phyloP scores from a whole-genome alignment of 1,284 basidiomycete genomes.

The Cutaneotrichosporon spelunceum region DNA sequence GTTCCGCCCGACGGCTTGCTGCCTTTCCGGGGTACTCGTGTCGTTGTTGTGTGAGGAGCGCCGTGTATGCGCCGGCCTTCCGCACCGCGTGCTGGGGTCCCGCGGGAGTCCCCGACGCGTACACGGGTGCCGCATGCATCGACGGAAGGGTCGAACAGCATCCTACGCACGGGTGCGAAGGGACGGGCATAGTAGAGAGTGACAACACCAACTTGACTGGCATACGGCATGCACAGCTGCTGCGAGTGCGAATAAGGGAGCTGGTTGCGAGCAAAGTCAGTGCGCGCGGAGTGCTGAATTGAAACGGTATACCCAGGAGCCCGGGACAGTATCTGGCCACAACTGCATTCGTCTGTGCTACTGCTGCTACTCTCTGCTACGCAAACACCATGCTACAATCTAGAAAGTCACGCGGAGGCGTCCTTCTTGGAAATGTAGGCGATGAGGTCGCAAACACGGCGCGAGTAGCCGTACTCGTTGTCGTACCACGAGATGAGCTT shows the following conservation, averaged over 20 bases:
- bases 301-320: not conserved
- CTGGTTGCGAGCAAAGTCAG: not conserved
- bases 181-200: not conserved
- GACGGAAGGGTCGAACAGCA: not conserved
- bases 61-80: conserved; percentile 1
- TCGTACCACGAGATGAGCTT: conserved; percentile 90
- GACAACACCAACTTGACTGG: not conserved
- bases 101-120: not conserved
- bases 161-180: not conserved
- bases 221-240: not conserved
- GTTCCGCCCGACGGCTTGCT: conserved; percentile 1
- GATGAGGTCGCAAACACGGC: conserved; percentile 87
- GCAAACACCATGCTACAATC: not conserved
- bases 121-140: not conserved
- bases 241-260: not conserved
- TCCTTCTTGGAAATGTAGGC: conserved; percentile 64
- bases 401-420: conserved; percentile 20
- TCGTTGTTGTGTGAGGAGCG: not conserved
- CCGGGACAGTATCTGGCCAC: not conserved
- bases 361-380: not conserved
- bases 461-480: conserved; percentile 74
- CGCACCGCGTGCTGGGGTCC: not conserved
- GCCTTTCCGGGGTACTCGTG: not conserved
- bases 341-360: conserved; percentile 5
- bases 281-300: too few relatives aligned